phyloP scores from a whole-genome alignment of 371 early-diverging fungal species.

The Circinella umbellata region DNA sequence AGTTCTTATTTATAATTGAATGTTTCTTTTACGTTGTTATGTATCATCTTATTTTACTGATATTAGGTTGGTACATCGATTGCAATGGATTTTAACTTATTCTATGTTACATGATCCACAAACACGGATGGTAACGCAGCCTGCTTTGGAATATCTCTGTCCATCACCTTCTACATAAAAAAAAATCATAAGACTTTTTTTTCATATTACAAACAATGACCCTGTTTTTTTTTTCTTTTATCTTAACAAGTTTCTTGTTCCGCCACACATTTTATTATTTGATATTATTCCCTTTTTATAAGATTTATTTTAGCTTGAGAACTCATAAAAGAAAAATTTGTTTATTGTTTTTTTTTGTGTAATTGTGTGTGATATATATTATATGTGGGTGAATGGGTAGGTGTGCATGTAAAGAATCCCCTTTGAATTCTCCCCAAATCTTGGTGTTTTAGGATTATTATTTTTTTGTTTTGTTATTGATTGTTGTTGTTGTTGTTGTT shows the following conservation, averaged over 20 bases:
- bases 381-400: too few relatives aligned
- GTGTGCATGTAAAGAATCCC: too few relatives aligned
- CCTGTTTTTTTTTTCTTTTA: neutral
- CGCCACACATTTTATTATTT: too few relatives aligned
- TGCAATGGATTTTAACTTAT: constrained; percentile 49
- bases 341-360: too few relatives aligned
- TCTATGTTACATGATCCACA: constrained; percentile 49
- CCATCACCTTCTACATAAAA: neutral
- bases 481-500: too few relatives aligned
- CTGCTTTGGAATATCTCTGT: constrained; percentile 16
- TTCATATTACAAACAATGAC: constrained; percentile 1
- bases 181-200: constrained; percentile 5
- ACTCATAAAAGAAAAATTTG: too few relatives aligned
- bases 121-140: constrained; percentile 38
- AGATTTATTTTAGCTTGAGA: too few relatives aligned
- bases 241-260: too few relatives aligned
- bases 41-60: neutral
- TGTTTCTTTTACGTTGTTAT: too few relatives aligned
- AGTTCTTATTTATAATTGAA: too few relatives aligned
- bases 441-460: constrained; percentile 20
- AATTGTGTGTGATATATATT: too few relatives aligned
- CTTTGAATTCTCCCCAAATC: constrained; percentile 1
- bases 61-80: constrained; percentile 37
- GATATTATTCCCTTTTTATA: too few relatives aligned
- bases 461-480: constrained; percentile 14